Evolutionary conservation across 202 grass and related monocot genomes (phyloP).

Genomic region (Sporobolus alterniflorus): DNA sequence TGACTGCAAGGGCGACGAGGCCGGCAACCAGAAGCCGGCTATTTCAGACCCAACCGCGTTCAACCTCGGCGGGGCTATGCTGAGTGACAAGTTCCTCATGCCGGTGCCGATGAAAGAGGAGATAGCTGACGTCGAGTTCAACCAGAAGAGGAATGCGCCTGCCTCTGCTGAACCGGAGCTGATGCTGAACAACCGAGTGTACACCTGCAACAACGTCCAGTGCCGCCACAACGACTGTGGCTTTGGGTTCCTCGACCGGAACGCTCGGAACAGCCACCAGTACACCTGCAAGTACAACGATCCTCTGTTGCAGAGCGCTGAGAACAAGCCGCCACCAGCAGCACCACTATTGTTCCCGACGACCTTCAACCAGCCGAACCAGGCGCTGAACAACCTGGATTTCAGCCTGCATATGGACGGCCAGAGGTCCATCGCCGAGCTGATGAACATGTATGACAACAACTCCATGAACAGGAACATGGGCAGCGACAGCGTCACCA

Average conservation of each 20-base stretch:
- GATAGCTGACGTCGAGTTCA: conserved; percentile 49
- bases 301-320: conserved; percentile 31
- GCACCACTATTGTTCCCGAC: conserved; percentile 50
- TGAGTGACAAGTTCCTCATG: conserved; percentile 59
- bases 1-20: conserved; percentile 69
- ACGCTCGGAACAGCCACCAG: conserved; percentile 64
- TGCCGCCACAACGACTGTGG: conserved; percentile 66
- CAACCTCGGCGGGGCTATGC: conserved; percentile 51
- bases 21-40: conserved; percentile 36
- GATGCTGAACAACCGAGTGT: conserved; percentile 63
- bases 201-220: conserved; percentile 77
- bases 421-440: conserved; percentile 66
- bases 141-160: conserved; percentile 62
- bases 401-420: conserved; percentile 64
- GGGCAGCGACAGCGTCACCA: conserved; percentile 29
- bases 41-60: conserved; percentile 34
- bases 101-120: conserved; percentile 71
- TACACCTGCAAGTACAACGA: conserved; percentile 78
- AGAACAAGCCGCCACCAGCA: conserved; percentile 55
- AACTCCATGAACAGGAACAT: conserved; percentile 52
- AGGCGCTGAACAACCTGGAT: conserved; percentile 50
- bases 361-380: conserved; percentile 36
- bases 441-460: conserved; percentile 88
- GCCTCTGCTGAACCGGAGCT: conserved; percentile 43
- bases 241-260: conserved; percentile 74